These are phyloP conservation scores for Thamnidium elegans DNA, from an alignment of 192 early-diverging fungal species.

Conservation along the genomic window DNA sequence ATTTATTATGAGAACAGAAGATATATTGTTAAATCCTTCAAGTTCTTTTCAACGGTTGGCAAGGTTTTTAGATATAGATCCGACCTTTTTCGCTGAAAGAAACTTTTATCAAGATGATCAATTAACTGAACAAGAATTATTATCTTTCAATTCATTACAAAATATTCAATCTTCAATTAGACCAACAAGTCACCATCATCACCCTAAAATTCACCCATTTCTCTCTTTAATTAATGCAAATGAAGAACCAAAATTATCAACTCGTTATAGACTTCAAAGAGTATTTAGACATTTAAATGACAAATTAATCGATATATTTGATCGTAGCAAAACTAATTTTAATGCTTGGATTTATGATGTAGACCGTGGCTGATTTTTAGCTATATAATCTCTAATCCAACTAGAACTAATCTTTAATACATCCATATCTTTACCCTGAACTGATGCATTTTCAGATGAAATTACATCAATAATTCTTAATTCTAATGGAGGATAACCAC, in stretches of 20 bases:
- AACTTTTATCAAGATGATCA: not conserved
- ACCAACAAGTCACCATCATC: not conserved
- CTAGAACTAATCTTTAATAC: slow-evolving; percentile 78
- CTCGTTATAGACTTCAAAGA: slow-evolving; percentile 45
- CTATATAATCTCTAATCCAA: slow-evolving; percentile 62
- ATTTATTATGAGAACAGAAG: slow-evolving; percentile 29
- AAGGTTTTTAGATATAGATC: slow-evolving; percentile 31
- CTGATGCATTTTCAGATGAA: slow-evolving; percentile 39
- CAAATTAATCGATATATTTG: slow-evolving; percentile 45
- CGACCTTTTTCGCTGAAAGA: slow-evolving; percentile 15
- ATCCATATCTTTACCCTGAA: slow-evolving; percentile 41
- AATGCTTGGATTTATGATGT: slow-evolving; percentile 54
- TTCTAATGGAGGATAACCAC: slow-evolving; percentile 51
- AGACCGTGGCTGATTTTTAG: slow-evolving; percentile 42
- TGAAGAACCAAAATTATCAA: slow-evolving; percentile 36
- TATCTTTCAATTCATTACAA: slow-evolving; percentile 1
- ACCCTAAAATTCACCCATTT: not conserved
- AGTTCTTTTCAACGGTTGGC: slow-evolving; percentile 27
- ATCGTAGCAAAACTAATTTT: slow-evolving; percentile 41
- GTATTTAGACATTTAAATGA: slow-evolving; percentile 48
- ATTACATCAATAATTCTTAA: slow-evolving; percentile 73
- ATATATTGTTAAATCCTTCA: slow-evolving; percentile 24
- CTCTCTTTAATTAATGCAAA: not conserved
- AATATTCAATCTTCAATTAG: not conserved
- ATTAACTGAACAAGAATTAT: not conserved